These are phyloP conservation scores for Solanum sejunctum DNA, from an alignment of 257 asterid genomes.

Conservation along the genomic window DNA sequence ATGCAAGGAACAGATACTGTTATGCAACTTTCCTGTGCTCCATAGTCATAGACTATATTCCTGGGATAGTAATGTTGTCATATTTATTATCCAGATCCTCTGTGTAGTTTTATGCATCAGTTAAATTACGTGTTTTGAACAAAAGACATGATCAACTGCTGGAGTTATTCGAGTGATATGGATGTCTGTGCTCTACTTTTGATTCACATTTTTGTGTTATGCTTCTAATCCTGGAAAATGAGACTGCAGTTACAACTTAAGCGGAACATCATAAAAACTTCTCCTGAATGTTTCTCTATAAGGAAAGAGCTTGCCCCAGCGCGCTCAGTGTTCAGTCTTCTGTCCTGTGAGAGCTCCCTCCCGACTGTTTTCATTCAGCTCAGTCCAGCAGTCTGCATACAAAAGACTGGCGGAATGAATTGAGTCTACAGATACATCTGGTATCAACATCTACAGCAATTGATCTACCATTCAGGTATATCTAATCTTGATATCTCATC, in stretches of 20 bases:
- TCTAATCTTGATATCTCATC: slow-evolving; percentile 53
- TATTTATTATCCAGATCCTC: neutral
- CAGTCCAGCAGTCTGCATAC: slow-evolving; percentile 60
- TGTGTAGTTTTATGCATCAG: neutral
- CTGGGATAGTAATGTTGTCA: neutral
- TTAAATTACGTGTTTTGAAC: neutral
- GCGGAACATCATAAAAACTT: slow-evolving; percentile 29
- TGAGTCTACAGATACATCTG: neutral
- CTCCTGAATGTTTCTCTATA: slow-evolving; percentile 23
- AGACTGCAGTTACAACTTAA: slow-evolving; percentile 15
- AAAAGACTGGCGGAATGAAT: neutral
- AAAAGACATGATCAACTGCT: neutral
- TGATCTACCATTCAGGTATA: slow-evolving; percentile 62
- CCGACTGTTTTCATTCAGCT: slow-evolving; percentile 53
- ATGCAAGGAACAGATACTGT: neutral
- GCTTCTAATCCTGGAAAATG: slow-evolving; percentile 4
- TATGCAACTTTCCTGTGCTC: neutral
- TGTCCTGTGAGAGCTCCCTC: slow-evolving; percentile 50
- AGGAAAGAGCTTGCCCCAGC: slow-evolving; percentile 14
- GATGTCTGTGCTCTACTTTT: neutral
- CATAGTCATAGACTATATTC: neutral
- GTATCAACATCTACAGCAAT: slow-evolving; percentile 16
- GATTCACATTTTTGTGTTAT: neutral
- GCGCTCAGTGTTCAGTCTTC: slow-evolving; percentile 45
- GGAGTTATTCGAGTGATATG: neutral